Base-by-base conservation (phyloP, 2,329 filamentous ascomycete genomes). In the Scedosporium minutisporum region DNA sequence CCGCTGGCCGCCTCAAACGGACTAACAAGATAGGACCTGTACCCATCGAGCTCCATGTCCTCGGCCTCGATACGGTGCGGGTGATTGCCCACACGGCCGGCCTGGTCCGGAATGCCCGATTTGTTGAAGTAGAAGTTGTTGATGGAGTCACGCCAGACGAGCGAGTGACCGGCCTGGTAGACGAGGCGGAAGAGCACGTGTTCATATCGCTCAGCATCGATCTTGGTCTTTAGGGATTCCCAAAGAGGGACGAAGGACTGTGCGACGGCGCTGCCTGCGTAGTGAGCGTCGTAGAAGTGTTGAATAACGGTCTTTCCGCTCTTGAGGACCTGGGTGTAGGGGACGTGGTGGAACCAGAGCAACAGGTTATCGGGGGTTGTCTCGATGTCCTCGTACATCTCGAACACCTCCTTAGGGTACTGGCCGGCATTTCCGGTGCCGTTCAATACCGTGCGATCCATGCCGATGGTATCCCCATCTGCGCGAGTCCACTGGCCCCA, bases 401-500 rank as follows among this genome's bases (percentile, higher is more conserved):
- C 70, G 0, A 83, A 82, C 0, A 90, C 71, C 64, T 87, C 82
- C 0, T 78, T 66, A 0, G 87, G 86, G 68, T 90, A 91, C 67
- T 89, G 86, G 0, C 85, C 86, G 0, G 87, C 75, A 65, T 80
- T 85, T 0, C 84, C 83, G 0, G 87, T 90, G 9, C 88, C 88
- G 61, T 87, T 90, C 64, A 74, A 76, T 0, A 88, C 82, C 0
- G 87, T 90, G 10, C 88, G 80, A 67, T 90, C 87, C 87, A 90
- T 90, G 0, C 88, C 87, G 62, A 90, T 83, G 4, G 76, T 77
- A 21, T 75, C 66, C 0, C 70, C 69, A 64, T 88, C 83, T 0
- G 87, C 87, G 3, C 87, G 82, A 0, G 87, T 89, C 86, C 87
- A 90, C 69, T 89, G 87, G 9, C 87, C 87, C 85, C 85, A 90